Base-by-base conservation (phyloP, 176 grass and related monocot genomes). In the Typha latifolia region DNA sequence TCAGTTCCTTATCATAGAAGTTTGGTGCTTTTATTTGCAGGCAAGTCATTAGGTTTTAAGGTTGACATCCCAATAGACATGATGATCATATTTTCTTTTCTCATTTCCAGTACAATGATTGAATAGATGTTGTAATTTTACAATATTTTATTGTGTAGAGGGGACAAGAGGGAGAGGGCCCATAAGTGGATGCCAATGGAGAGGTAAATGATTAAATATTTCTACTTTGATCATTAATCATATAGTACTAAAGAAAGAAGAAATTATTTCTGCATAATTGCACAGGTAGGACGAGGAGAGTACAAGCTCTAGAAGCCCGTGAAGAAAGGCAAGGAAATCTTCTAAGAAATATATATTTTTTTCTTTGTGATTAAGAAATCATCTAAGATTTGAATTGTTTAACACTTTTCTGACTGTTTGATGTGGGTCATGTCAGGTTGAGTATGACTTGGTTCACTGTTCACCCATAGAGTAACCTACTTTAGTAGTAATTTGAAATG, bases 161-260 rank as follows among this genome's bases (percentile, higher is more conserved):
- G 52, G 16, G n/a, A 18, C 74, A 86, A 78, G 62, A 49, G 47
- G n/a, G 49, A 29, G 63, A 49, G 62, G 32, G 47, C 1, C 48
- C 4, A 16, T 4, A 18, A 18, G 52, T 18, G 52, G 15, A 10
- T 10, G 52, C 16, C 52, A 57, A 57, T 71, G 67, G 66, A 1
- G 47, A 82, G 79, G 84, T 78, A 67, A 15, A 3, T 51, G 52
- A 20, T 57, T 57, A 37, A 5, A 18, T 37, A 13, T 67, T 53
- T 21, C 6, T 61, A 18, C 3, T 29, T 69, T 67, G 15, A 9
- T 65, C 76, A 9, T 49, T 53, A 53, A 53, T 15, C 0, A 15
- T 53, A 8, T 6, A 37, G 34, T 53, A 53, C 5, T 53, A 53
- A 14, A 53, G 13, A 53, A 5, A 6, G 4, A 4, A 53, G 4